phyloP scores from a whole-genome alignment of 1,284 basidiomycete genomes.

The Fomitopsis betulina region DNA sequence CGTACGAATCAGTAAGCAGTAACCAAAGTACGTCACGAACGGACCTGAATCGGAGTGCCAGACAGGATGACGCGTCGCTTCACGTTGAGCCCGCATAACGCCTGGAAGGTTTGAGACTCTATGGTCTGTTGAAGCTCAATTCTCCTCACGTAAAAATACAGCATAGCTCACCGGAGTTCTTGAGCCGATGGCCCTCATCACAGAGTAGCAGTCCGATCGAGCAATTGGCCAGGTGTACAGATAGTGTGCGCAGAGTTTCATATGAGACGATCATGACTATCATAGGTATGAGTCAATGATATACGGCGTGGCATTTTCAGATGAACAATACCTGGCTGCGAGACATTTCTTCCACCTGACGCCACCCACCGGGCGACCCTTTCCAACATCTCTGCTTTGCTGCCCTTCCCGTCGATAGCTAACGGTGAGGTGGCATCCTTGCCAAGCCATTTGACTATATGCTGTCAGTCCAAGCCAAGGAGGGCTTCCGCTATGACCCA shows the following conservation, averaged over 20 bases:
- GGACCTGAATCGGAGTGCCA: slow-evolving; percentile 91
- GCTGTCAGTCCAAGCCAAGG: background rate
- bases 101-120: slow-evolving; percentile 89
- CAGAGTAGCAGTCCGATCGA: slow-evolving; percentile 90
- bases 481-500: slow-evolving; percentile 27
- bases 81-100: slow-evolving; percentile 83
- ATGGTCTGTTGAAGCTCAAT: slow-evolving; percentile 4
- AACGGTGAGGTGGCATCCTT: slow-evolving; percentile 77
- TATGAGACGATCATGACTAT: slow-evolving; percentile 99
- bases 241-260: slow-evolving; percentile 88
- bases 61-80: slow-evolving; percentile 95
- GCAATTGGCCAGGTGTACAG: slow-evolving; percentile 71
- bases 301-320: background rate
- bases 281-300: background rate
- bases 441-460: slow-evolving; percentile 88
- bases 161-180: slow-evolving; percentile 78
- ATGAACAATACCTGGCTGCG: slow-evolving; percentile 71
- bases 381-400: slow-evolving; percentile 74
- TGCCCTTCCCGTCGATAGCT: slow-evolving; percentile 88
- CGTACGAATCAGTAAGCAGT: background rate
- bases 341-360: slow-evolving; percentile 81
- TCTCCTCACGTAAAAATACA: background rate
- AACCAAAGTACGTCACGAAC: slow-evolving; percentile 1
- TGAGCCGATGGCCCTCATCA: slow-evolving; percentile 96
- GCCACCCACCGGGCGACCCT: slow-evolving; percentile 86